These are phyloP conservation scores for Cyamopsis tetragonoloba DNA, from an alignment of 306 rosid genomes.

Conservation along the genomic window DNA sequence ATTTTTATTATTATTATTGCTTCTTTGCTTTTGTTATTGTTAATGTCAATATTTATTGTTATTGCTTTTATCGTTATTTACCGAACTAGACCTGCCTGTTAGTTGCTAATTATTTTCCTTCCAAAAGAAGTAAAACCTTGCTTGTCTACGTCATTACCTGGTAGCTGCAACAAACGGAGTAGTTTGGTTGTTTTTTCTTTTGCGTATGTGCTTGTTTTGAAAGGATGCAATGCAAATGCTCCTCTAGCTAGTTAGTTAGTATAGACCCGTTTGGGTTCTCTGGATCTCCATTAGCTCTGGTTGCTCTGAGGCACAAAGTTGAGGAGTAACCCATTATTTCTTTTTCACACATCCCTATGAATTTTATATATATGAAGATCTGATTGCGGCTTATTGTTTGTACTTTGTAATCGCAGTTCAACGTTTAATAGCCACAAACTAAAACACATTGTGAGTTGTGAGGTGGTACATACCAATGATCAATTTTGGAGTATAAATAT, in stretches of 20 bases:
- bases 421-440: neutral
- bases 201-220: slow-evolving; percentile 34
- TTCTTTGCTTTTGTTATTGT: neutral
- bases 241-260: neutral
- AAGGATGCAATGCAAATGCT: no score
- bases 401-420: no score
- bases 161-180: slow-evolving; percentile 39
- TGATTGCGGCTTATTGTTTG: neutral
- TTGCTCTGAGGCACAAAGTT: neutral
- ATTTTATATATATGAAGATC: neutral
- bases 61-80: slow-evolving; percentile 39
- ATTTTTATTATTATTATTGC: neutral
- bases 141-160: slow-evolving; percentile 40
- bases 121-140: slow-evolving; percentile 37
- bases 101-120: slow-evolving; percentile 37
- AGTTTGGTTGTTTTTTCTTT: slow-evolving; percentile 21
- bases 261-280: neutral
- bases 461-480: neutral
- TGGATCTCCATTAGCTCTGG: slow-evolving; percentile 20
- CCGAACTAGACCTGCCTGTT: slow-evolving; percentile 36
- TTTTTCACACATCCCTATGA: neutral
- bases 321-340: neutral
- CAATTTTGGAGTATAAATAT: neutral
- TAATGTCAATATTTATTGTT: slow-evolving; percentile 2
- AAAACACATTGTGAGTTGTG: neutral